These are phyloP conservation scores for Tylopilus felleus DNA, from an alignment of 768 basidiomycete genomes.

Conservation along the genomic window DNA sequence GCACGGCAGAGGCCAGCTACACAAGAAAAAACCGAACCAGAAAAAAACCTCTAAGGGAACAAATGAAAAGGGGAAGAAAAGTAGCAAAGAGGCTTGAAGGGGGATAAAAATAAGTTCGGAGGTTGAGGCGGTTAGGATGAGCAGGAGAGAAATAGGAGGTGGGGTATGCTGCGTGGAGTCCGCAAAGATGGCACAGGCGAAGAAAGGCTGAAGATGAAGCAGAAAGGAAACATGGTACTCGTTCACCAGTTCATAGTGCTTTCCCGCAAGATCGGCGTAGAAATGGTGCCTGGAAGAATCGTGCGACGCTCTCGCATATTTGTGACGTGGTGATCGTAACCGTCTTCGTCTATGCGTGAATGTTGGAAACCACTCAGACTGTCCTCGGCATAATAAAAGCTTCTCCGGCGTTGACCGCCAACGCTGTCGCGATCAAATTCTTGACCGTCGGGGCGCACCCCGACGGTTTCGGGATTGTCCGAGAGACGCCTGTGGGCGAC, in stretches of 20 bases:
- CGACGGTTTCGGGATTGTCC: slow-evolving; percentile 42
- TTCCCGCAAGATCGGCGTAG: slow-evolving; percentile 72
- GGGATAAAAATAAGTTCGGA: slow-evolving; percentile 3
- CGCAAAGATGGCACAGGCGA: background rate
- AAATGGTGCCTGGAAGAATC: slow-evolving; percentile 61
- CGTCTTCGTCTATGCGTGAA: slow-evolving; percentile 34
- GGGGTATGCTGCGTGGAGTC: slow-evolving; percentile 19
- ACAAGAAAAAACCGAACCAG: slow-evolving; percentile 9
- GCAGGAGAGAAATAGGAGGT: background rate
- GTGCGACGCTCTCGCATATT: slow-evolving; percentile 56
- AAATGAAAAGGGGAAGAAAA: background rate
- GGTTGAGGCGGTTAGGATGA: background rate
- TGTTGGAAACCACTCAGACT: slow-evolving; percentile 61
- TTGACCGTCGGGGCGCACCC: slow-evolving; percentile 57
- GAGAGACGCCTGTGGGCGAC: slow-evolving; percentile 70
- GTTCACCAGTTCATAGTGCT: slow-evolving; percentile 84
- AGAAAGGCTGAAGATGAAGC: background rate
- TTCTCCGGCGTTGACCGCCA: slow-evolving; percentile 67
- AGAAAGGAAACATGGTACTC: background rate
- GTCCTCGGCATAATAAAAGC: slow-evolving; percentile 88
- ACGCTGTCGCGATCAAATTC: slow-evolving; percentile 77
- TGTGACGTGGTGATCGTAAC: slow-evolving; percentile 34
- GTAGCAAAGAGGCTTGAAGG: slow-evolving; percentile 1
- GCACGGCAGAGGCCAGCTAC: slow-evolving; percentile 20
- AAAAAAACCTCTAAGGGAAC: slow-evolving; percentile 2